Percentiles rank a stretch among this genome's conserved stretches.
Conservation (phyloP, 1,139 yeast genomes). For the Nakaseomyces nivariensis region DNA sequence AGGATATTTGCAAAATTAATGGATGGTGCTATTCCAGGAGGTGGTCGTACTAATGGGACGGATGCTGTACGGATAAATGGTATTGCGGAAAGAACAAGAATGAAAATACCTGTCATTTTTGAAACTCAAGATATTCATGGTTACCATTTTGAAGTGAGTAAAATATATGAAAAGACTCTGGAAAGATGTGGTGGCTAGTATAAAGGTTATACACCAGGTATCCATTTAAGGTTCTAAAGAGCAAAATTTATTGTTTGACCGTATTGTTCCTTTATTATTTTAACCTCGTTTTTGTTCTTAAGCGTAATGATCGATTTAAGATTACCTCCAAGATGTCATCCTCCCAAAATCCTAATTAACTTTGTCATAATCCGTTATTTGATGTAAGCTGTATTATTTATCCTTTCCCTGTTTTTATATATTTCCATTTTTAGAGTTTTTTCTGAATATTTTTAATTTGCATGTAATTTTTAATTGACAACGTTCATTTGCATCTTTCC, state of each 20-base stretch:
- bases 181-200: conserved; percentile 13
- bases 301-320: too few relatives aligned
- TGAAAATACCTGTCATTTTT: conserved; percentile 29
- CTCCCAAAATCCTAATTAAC: too few relatives aligned
- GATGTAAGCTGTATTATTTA: background rate
- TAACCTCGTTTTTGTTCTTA: too few relatives aligned
- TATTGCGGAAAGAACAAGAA: conserved; percentile 38
- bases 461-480: background rate
- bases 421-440: background rate
- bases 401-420: background rate
- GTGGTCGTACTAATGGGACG: conserved; percentile 31
- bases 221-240: too few relatives aligned
- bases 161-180: conserved; percentile 28
- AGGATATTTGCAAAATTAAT: conserved; percentile 35
- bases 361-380: background rate
- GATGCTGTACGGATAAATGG: conserved; percentile 41
- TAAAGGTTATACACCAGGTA: too few relatives aligned
- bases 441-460: background rate
- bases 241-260: background rate
- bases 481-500: too few relatives aligned
- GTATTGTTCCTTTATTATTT: too few relatives aligned
- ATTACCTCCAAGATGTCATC: too few relatives aligned
- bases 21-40: conserved; percentile 32
- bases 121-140: conserved; percentile 27
- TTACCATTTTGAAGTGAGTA: conserved; percentile 30